These are phyloP conservation scores for Penstemon barbatus DNA, from an alignment of 257 asterid species.

Conservation along the genomic window DNA sequence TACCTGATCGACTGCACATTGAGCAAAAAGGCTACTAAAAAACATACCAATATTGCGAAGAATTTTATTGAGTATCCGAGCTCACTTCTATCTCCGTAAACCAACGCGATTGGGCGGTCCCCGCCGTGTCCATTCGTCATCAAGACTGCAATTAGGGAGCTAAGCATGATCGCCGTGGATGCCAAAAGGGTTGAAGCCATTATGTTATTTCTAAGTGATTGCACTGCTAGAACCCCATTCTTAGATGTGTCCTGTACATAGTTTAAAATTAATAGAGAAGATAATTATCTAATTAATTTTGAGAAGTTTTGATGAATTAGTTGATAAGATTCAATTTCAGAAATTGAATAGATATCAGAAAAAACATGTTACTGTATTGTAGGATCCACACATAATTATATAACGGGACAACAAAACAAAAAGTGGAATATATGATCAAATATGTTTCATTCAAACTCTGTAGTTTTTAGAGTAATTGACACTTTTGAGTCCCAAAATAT, in stretches of 20 bases:
- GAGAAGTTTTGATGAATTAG: no score
- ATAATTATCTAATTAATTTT: no score
- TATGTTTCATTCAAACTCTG: no score
- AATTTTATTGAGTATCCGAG: constrained; percentile 57
- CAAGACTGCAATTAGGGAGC: constrained; percentile 75
- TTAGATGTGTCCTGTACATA: constrained; percentile 52
- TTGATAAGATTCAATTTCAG: no score
- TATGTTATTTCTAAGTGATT: constrained; percentile 80
- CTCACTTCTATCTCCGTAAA: constrained; percentile 44
- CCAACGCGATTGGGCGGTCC: constrained; percentile 24
- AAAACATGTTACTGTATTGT: no score
- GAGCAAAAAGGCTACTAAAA: constrained; percentile 70
- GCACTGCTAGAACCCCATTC: constrained; percentile 82
- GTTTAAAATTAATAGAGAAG: background rate
- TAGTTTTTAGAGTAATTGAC: no score
- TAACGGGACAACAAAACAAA: no score
- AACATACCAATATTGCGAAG: constrained; percentile 71
- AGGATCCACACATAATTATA: no score
- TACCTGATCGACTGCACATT: constrained; percentile 85
- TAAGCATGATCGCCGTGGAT: constrained; percentile 74
- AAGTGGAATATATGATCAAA: no score
- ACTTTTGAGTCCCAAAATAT: no score
- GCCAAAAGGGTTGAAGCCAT: constrained; percentile 95
- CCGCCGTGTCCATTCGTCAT: constrained; percentile 51
- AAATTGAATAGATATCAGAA: no score